Base-by-base conservation (phyloP, 768 basidiomycete genomes). In the Boletus subcaerulescens region DNA sequence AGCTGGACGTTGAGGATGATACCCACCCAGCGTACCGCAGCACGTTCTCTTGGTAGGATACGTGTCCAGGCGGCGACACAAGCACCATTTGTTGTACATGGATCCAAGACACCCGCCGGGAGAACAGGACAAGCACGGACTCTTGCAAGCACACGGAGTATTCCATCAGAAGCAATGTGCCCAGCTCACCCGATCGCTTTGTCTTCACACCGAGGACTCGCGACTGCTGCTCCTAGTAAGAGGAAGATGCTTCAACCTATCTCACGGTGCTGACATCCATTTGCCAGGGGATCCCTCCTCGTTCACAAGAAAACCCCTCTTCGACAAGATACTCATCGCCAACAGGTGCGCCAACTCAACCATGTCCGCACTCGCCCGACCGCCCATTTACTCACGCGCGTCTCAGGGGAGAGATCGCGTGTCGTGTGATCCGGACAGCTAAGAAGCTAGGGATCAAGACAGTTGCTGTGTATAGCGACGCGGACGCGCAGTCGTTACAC, bases 391-490 rank as follows among this genome's bases (percentile, higher is more conserved):
- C 31, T 53, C 20, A 35, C 38, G 45, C 50, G 2, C 29, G 3
- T 44, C 35, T 14, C 57, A 96, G 93, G 70, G 94, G 94, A 45
- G 94, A 98, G 72, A 98, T 98, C 59, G 93, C 94, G 6, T 97
- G 95, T 70, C 86, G 94, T 18, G 91, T 98, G 42, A 96, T 96
- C 52, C 86, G 90, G 24, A 96, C 94, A 0, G 91, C 92, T 3
- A 84, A 78, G 70, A 89, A 88, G 65, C 76, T 97, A 4, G 94
- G 95, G 0, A 87, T 97, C 68, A 86, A 82, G 78, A 93, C 91
- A 0, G 94, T 97, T 15, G 93, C 93, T 0, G 90, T 98, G 8
- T 97, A 89, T 67, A 92, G 89, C 56, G 91, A 95, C 45, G 91
- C 84, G 8, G 95, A 98, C 60, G 81, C 76, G 48, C 77, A 87